Conservation (phyloP, 805 yeast species). For the Starmerella floris region DNA sequence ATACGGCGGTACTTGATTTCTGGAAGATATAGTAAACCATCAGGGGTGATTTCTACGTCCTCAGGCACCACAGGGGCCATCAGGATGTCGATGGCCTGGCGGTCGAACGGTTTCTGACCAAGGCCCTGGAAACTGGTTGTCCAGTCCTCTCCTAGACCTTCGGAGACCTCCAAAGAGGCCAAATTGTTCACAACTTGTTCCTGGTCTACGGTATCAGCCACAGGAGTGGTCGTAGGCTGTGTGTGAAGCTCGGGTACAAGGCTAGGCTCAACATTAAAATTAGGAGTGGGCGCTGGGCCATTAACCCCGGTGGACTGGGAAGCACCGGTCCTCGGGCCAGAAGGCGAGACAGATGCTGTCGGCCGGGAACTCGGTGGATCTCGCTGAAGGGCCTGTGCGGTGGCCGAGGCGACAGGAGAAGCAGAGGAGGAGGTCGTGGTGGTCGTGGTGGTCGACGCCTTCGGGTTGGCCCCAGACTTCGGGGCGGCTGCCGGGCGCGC, state of each 20-base stretch:
- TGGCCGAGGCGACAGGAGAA: no score
- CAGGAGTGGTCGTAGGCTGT: constrained; percentile 5
- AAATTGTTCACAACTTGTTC: constrained; percentile 6
- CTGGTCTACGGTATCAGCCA: constrained; percentile 3
- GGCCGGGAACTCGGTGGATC: no score
- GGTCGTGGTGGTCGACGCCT: neutral
- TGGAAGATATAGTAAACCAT: constrained; percentile 81
- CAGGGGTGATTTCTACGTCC: constrained; percentile 91
- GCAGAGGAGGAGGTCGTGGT: no score
- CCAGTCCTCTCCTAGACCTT: constrained; percentile 43
- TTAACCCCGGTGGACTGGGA: neutral
- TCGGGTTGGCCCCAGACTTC: neutral
- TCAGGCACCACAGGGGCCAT: constrained; percentile 46
- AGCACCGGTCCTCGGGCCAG: neutral
- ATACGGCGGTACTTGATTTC: constrained; percentile 91
- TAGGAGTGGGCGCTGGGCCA: neutral
- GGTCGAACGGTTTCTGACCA: constrained; percentile 63
- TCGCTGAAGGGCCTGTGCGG: no score
- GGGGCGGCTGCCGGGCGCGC: neutral
- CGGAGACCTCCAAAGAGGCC: constrained; percentile 4
- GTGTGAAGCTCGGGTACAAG: constrained; percentile 2
- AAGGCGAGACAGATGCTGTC: neutral
- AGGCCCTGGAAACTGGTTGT: constrained; percentile 75
- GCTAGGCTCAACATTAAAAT: neutral
- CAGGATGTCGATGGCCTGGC: constrained; percentile 45